Base-by-base conservation (phyloP, 768 basidiomycete genomes). In the Sporobolomyces phaffii region DNA sequence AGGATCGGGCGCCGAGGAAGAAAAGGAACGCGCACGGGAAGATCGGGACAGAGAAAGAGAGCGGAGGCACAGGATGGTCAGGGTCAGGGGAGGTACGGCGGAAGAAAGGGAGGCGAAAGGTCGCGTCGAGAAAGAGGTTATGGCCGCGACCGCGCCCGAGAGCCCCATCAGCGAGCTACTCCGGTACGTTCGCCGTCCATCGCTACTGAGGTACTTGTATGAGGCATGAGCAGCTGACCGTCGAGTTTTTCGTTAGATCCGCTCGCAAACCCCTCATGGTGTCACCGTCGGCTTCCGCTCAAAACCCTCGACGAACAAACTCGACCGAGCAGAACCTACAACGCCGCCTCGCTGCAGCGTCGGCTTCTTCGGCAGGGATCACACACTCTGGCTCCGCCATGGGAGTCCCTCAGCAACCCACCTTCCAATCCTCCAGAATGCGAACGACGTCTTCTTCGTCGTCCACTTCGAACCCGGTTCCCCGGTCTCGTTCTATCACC, bases 101-200 rank as follows among this genome's bases (percentile, higher is more conserved):
- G 56, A 65, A 38, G 65, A 57, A 36, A 40, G 40, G 33, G 67
- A 72, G 10, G 68, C 61, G 73, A 78, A 61, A 64, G 76, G 49
- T 73, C 77, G 62, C 61, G 76, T 79, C 61, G 96, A 99, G 83
- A 87, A 87, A 77, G 96, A 98, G 77, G 97, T 98, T 86, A 87
- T 89, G 80, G 87, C 88, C 74, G 96, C 92, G 2, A 90, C 98
- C 2, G 90, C 92, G 75, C 94, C 93, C 9, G 91, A 90, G 47
- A 90, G 88, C 68, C 96, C 96, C 1, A 93, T 99, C 65, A 89
- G 90, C 33, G 90, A 90, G 4, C 79, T 99, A 53, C 83, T 99
- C 73, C 87, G 76, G 76, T 79, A 24, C 52, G 64, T 33, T 31
- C 49, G 17, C 10, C 18, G 29, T 33, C 26, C 10, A 91, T n/a